Percentiles rank a stretch among this genome's conserved stretches.
These are phyloP conservation scores for Musa troglodytarum DNA, from an alignment of 176 grass and related monocot species.

Conservation along the genomic window DNA sequence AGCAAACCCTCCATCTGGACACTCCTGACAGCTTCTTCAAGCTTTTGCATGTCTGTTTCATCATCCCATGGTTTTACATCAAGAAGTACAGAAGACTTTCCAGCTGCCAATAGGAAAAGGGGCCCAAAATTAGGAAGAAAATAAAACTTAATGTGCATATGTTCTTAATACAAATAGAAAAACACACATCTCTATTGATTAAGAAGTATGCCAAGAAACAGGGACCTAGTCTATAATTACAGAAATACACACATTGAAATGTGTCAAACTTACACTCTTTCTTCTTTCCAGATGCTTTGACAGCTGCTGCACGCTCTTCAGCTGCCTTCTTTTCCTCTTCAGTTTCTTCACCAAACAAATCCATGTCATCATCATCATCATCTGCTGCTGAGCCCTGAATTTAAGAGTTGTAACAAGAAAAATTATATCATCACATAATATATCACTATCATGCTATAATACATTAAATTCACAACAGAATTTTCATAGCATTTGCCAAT, in stretches of 20 bases:
- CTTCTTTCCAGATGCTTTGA: constrained; percentile 1
- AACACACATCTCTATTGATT: no score
- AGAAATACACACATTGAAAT: neutral
- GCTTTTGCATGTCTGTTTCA: constrained; percentile 95
- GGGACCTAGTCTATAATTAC: constrained; percentile 2
- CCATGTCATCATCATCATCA: neutral
- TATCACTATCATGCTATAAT: neutral
- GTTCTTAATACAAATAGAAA: no score
- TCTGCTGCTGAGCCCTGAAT: neutral
- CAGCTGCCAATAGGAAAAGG: neutral
- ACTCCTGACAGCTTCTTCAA: constrained; percentile 70
- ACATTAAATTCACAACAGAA: no score
- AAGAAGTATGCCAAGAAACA: no score
- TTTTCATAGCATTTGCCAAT: no score
- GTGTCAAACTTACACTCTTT: neutral
- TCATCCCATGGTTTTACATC: constrained; percentile 23
- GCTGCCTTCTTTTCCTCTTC: constrained; percentile 14
- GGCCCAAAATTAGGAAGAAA: no score
- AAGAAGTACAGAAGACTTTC: constrained; percentile 7
- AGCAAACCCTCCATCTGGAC: constrained; percentile 80
- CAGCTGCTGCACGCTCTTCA: constrained; percentile 10
- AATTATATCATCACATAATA: no score
- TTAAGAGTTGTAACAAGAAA: neutral
- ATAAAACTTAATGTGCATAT: no score
- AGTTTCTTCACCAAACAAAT: constrained; percentile 9